These are phyloP conservation scores for Mycena maculata DNA, from an alignment of 768 basidiomycete species.

Conservation along the genomic window DNA sequence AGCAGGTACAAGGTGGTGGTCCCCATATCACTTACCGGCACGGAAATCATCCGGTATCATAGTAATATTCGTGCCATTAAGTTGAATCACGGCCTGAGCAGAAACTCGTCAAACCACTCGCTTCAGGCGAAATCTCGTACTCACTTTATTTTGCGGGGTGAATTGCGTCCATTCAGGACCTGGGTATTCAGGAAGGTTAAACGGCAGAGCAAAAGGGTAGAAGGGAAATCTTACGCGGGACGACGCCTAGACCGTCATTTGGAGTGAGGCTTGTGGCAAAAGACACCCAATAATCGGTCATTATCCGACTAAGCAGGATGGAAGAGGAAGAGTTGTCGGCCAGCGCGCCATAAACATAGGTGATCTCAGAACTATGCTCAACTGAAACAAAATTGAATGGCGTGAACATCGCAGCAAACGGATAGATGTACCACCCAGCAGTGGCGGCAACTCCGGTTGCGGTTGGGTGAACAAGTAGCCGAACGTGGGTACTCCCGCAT, in stretches of 20 bases:
- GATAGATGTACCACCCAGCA: constrained; percentile 44
- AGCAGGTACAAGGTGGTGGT: neutral
- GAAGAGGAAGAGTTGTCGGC: constrained; percentile 22
- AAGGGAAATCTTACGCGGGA: constrained; percentile 38
- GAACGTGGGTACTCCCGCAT: constrained; percentile 45
- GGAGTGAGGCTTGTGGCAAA: constrained; percentile 57
- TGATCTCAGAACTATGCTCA: constrained; percentile 44
- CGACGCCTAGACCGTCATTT: constrained; percentile 54
- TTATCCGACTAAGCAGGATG: constrained; percentile 44
- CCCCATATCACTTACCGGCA: neutral
- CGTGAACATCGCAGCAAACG: constrained; percentile 24
- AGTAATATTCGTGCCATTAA: constrained; percentile 36
- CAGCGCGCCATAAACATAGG: constrained; percentile 45
- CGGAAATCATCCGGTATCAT: constrained; percentile 39
- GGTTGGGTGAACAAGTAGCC: constrained; percentile 55
- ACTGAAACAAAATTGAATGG: constrained; percentile 35
- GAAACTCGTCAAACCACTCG: neutral
- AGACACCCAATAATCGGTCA: constrained; percentile 61
- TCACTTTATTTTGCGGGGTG: constrained; percentile 28
- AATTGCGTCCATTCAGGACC: constrained; percentile 37
- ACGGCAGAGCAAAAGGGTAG: neutral
- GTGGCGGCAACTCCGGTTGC: constrained; percentile 35
- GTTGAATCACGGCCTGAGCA: constrained; percentile 36
- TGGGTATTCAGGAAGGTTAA: neutral
- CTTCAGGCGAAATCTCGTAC: neutral